Conservation (phyloP, 176 grass and related monocot genomes). For the Oryza glaberrima region DNA sequence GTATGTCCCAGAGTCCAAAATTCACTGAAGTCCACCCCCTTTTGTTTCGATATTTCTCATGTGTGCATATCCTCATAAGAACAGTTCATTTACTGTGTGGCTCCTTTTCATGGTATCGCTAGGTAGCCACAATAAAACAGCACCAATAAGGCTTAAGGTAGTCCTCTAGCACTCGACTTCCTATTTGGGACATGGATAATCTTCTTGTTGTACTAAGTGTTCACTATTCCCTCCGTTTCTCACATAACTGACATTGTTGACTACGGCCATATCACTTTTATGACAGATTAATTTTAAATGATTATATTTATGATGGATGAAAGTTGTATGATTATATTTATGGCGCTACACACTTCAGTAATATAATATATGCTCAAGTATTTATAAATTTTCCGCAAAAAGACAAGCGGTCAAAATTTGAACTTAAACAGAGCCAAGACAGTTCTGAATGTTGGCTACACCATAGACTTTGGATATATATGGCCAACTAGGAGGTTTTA, state of each 20-base stretch:
- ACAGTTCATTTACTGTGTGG: not conserved
- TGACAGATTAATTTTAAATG: too few relatives aligned
- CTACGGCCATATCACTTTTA: too few relatives aligned
- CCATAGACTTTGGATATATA: not conserved
- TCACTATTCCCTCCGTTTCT: not conserved
- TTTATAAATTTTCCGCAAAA: too few relatives aligned
- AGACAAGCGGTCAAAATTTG: too few relatives aligned
- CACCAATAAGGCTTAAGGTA: constrained; percentile 14
- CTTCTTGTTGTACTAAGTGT: not conserved
- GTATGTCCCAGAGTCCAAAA: not conserved
- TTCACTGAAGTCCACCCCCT: not conserved
- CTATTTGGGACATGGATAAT: not conserved
- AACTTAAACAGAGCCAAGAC: too few relatives aligned
- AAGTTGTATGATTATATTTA: too few relatives aligned
- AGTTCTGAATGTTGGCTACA: not conserved
- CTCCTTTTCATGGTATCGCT: not conserved
- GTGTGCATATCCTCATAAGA: constrained; percentile 4
- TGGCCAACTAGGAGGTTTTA: not conserved
- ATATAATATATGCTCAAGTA: too few relatives aligned
- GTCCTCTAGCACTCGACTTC: not conserved
- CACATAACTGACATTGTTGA: too few relatives aligned
- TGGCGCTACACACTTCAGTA: too few relatives aligned
- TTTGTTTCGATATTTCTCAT: constrained; percentile 26
- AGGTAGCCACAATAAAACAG: not conserved
- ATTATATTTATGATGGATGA: too few relatives aligned